Base-by-base conservation (phyloP, 75 land plant genomes). In the Pinus tabuliformis region DNA sequence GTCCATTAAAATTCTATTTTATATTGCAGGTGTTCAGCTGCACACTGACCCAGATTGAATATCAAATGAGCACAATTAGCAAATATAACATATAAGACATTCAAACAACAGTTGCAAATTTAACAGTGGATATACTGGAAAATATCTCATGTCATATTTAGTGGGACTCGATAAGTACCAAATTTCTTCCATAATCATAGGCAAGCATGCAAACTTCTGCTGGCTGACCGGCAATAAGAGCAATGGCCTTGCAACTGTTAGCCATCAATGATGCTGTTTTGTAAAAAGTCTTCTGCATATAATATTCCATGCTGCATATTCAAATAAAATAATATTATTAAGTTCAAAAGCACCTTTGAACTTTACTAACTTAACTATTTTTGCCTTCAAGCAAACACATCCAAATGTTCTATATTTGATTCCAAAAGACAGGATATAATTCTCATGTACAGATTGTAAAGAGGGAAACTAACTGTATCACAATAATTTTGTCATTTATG, bases 241-340 rank as follows among this genome's bases (percentile, higher is more conserved):
- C 99, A 79, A 97, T 86, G 0, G 95, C 84, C 79, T 97, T 94
- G 93, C 99, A 97, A 79, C 99, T 97, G 70, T 97, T 97, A 71
- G 99, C 96, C 74, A 97, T 89, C 76, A 97, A 82, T 59, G 99
- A 97, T 56, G 99, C 99, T 28, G 98, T 97, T 83, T 97, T 97
- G 78, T 88, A 94, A 80, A 89, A 97, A 59, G 99, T 97, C 85
- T 97, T 97, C 74, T 91, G 86, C 90, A 97, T 61, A 57, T 97
- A 97, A 77, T 97, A 97, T 33, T 97, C 99, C 99, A 97, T 94
- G 85, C 99, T 97, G 89, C 76, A 83, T 62, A 70, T 5, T 58
- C 6, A 58, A 72, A 83, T 12, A 73, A 64, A 61, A 45, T 36
- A n/a, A 54, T 52, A 17, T 21, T 68, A 52, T 62, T n/a, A n/a